These are phyloP conservation scores for Penicillium ochrochloron DNA, from an alignment of 495 filamentous ascomycete species.

Conservation along the genomic window DNA sequence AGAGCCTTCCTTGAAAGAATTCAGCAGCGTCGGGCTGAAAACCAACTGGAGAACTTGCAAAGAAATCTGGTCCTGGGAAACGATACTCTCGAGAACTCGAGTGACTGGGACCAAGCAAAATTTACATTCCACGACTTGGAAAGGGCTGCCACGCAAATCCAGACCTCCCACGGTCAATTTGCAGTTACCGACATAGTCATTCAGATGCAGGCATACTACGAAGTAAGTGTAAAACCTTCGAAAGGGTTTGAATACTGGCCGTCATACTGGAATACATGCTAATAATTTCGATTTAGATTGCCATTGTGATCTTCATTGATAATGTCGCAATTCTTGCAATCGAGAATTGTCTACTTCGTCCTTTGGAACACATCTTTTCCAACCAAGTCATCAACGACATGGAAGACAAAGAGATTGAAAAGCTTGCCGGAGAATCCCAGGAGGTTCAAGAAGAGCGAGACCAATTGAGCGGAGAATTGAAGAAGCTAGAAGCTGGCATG, in stretches of 20 bases:
- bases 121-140: conserved; percentile 11
- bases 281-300: conserved; percentile 47
- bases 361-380: conserved; percentile 35
- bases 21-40: conserved; percentile 27
- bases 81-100: neutral
- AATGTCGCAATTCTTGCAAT: conserved; percentile 63
- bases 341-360: conserved; percentile 58
- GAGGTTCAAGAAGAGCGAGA: conserved; percentile 4
- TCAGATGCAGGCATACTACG: conserved; percentile 43
- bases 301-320: conserved; percentile 63
- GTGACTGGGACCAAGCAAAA: neutral
- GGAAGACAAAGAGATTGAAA: conserved; percentile 28
- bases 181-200: conserved; percentile 34
- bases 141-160: conserved; percentile 1
- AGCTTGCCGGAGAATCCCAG: conserved; percentile 25
- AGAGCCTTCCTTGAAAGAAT: conserved; percentile 41
- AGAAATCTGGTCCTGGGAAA: neutral
- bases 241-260: neutral
- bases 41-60: conserved; percentile 12
- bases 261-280: neutral
- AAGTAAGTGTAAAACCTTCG: conserved; percentile 24
- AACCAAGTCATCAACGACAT: conserved; percentile 36
- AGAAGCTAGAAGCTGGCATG: neutral
- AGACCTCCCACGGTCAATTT: conserved; percentile 18
- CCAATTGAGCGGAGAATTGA: neutral